Evolutionary conservation across 192 early-diverging fungal species (phyloP).

Genomic region (Podila epicladia): DNA sequence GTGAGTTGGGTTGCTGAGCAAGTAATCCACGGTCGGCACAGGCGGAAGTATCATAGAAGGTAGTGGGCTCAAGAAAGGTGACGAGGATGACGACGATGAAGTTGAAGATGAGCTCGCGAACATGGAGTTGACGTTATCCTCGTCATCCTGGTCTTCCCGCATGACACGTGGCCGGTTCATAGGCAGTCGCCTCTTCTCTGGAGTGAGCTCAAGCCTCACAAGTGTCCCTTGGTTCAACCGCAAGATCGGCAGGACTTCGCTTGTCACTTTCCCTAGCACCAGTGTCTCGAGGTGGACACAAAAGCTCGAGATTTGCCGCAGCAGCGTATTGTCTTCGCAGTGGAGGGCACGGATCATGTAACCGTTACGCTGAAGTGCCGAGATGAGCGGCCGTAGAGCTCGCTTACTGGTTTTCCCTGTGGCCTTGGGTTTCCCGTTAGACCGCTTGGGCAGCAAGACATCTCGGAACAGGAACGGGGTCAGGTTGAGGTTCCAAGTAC

Average conservation of each 20-base stretch:
- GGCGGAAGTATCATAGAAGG: neutral
- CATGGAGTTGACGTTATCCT: neutral
- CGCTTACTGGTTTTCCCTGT: slow-evolving; percentile 4
- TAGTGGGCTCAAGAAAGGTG: no score
- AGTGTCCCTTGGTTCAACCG: slow-evolving; percentile 19
- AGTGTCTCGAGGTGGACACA: slow-evolving; percentile 26
- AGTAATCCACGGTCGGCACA: neutral
- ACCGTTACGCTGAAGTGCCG: slow-evolving; percentile 13
- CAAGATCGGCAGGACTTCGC: slow-evolving; percentile 23
- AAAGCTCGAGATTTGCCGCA: slow-evolving; percentile 8
- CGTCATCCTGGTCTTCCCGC: neutral
- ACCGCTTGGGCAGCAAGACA: slow-evolving; percentile 11
- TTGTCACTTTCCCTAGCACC: slow-evolving; percentile 24
- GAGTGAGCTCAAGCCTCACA: slow-evolving; percentile 11
- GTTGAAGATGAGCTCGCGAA: neutral
- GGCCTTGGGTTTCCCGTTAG: neutral
- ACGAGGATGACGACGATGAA: no score
- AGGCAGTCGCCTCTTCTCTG: neutral
- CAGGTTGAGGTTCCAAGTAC: slow-evolving; percentile 20
- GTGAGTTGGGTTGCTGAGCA: neutral
- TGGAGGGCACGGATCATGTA: slow-evolving; percentile 12
- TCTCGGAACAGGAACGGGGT: slow-evolving; percentile 36
- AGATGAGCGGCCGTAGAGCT: slow-evolving; percentile 22
- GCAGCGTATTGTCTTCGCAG: slow-evolving; percentile 18
- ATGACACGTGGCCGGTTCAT: neutral